phyloP scores from a whole-genome alignment of 352 stramenopile genomes.

The Phytophthora multivora region DNA sequence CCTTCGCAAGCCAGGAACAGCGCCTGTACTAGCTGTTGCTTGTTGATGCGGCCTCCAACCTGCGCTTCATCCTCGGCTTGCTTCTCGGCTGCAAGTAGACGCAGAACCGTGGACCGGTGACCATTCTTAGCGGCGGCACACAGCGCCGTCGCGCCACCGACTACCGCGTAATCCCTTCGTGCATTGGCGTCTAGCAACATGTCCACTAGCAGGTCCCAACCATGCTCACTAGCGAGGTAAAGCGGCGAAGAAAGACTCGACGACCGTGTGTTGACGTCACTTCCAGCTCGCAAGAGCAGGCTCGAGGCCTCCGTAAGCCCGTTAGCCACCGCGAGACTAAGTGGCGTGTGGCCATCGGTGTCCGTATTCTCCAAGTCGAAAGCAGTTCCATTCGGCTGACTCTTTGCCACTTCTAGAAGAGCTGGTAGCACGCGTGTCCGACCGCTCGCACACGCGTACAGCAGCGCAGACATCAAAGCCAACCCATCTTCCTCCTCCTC shows the following conservation, averaged over 20 bases:
- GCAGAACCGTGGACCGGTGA: conserved; percentile 54
- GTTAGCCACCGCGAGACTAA: conserved; percentile 67
- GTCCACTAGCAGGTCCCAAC: conserved; percentile 73
- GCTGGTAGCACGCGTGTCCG: conserved; percentile 48
- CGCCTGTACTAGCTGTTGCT: conserved; percentile 54
- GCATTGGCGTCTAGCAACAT: conserved; percentile 56
- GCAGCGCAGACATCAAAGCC: conserved; percentile 51
- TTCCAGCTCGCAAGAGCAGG: conserved; percentile 50
- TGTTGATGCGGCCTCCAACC: conserved; percentile 6
- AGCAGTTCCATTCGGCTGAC: conserved; percentile 11
- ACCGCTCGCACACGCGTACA: conserved; percentile 67
- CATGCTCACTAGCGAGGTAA: conserved; percentile 78
- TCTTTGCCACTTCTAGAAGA: conserved; percentile 40
- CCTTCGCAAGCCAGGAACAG: conserved; percentile 84
- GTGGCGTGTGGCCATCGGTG: conserved; percentile 53
- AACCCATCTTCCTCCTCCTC: conserved; percentile 10
- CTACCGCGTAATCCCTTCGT: conserved; percentile 43
- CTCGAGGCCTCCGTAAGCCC: conserved; percentile 51
- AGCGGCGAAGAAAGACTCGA: conserved; percentile 71
- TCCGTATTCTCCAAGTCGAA: conserved; percentile 71
- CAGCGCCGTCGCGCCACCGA: conserved; percentile 64
- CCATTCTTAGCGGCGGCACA: conserved; percentile 84
- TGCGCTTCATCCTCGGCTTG: conserved; percentile 16
- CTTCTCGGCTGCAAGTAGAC: conserved; percentile 53
- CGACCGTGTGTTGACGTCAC: conserved; percentile 67